Percentiles rank a stretch among this genome's conserved stretches.
Evolutionary conservation across 2,329 filamentous ascomycete genomes (phyloP).

Genomic region (Epichloe amarillans): DNA sequence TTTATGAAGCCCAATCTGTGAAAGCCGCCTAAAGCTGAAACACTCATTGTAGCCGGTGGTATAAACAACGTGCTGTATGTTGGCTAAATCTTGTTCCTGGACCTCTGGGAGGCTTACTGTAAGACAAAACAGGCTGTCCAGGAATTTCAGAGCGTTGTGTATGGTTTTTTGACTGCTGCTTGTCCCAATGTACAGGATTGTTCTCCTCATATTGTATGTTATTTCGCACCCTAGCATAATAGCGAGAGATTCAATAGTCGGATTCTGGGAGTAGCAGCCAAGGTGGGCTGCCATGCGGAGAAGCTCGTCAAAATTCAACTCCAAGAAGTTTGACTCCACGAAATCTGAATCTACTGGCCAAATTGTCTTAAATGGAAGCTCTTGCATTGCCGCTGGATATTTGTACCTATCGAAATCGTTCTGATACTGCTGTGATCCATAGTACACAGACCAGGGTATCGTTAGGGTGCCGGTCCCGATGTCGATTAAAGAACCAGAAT

Average conservation of each 20-base stretch:
- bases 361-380: neutral
- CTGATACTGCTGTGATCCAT: neutral
- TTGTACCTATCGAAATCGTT: neutral
- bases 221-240: constrained; percentile 1
- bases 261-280: neutral
- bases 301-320: neutral
- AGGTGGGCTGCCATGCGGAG: neutral
- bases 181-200: constrained; percentile 17
- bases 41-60: constrained; percentile 5
- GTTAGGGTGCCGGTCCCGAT: neutral
- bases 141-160: constrained; percentile 4
- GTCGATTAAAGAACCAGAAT: neutral
- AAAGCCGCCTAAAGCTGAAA: constrained; percentile 14
- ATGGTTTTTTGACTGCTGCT: constrained; percentile 4
- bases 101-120: constrained; percentile 3
- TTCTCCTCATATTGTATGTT: constrained; percentile 15
- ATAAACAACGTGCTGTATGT: constrained; percentile 13
- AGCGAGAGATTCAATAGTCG: neutral
- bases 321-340: neutral
- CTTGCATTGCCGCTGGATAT: neutral
- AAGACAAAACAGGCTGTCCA: constrained; percentile 9
- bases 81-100: constrained; percentile 6
- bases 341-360: neutral
- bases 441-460: neutral
- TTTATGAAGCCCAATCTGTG: constrained; percentile 14